phyloP scores from a whole-genome alignment of 1,284 basidiomycete genomes.

The Lignosus rhinocerotis region DNA sequence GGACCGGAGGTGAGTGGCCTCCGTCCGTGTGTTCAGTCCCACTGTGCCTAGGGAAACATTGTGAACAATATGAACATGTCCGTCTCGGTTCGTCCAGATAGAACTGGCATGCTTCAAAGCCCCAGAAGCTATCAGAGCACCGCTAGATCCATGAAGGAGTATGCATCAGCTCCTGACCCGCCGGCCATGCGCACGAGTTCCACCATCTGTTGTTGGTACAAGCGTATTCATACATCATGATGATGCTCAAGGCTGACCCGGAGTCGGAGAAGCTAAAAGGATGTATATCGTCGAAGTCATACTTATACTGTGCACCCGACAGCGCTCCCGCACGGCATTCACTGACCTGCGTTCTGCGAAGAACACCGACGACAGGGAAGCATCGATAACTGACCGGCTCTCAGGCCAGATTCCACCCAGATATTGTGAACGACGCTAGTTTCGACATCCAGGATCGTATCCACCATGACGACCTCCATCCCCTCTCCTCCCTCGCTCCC shows the following conservation, averaged over 20 bases:
- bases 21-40: not conserved
- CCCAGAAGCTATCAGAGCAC: too few relatives aligned
- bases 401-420: not conserved
- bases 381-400: not conserved
- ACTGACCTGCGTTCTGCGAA: not conserved
- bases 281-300: too few relatives aligned
- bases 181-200: too few relatives aligned
- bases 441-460: not conserved
- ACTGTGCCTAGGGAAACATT: not conserved
- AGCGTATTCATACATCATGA: too few relatives aligned
- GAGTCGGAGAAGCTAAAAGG: too few relatives aligned
- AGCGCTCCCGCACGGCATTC: not conserved
- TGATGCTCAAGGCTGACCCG: too few relatives aligned
- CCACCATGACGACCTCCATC: conserved; percentile 36
- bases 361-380: not conserved
- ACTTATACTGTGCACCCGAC: not conserved
- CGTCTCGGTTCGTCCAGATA: too few relatives aligned
- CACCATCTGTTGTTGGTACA: too few relatives aligned
- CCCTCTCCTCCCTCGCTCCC: conserved; percentile 45
- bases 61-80: too few relatives aligned
- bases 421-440: not conserved
- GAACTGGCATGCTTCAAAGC: too few relatives aligned
- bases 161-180: too few relatives aligned
- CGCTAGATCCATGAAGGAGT: too few relatives aligned
- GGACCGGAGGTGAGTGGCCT: not conserved